Base-by-base conservation (phyloP, 2,329 filamentous ascomycete species). In the Sporothrix luriei region DNA sequence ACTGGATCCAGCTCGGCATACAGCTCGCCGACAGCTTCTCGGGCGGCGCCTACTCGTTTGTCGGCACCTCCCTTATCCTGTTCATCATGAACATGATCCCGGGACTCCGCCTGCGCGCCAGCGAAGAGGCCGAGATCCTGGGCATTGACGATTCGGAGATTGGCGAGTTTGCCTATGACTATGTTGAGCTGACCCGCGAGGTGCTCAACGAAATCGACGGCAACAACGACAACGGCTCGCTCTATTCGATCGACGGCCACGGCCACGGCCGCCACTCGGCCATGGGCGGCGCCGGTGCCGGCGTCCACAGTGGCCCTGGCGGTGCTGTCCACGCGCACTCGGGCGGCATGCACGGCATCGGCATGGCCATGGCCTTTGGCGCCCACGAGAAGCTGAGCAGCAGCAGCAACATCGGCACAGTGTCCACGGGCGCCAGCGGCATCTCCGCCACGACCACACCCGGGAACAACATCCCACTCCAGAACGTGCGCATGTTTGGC, bases 111-210 rank as follows among this genome's bases (percentile, higher is more conserved):
- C 86, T 92, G 65, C 88, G 90, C 69, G 89, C 89, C 70, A 82
- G 83, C 16, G 82, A 87, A 73, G 88, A 89, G 75, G 88, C 90
- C 66, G 90, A 92, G 80, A 84, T 91, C 68, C 82, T 90, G 29
- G 90, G 90, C 66, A 81, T 88, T 40, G 91, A 93, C 76, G 90
- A 93, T 75, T 86, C 87, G 77, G 89, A 93, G 81, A 88, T 93
- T 66, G 91, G 91, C 79, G 91, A 94, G 80, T 93, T 93, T 76
- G 91, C 91, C 38, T 93, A 93, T 82, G 91, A 93, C 78, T 93
- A 93, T 78, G 91, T 93, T 75, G 91, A 93, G 85, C 77, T 88
- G 62, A 69, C 68, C 4, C 68, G 68, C 62, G 91, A 72, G 69
- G 71, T 73, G 5, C 72, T 73, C 72, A 73, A 73, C 71, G 72